Conservation (phyloP, 148 eudicot species). For the Nepenthes gracilis region DNA sequence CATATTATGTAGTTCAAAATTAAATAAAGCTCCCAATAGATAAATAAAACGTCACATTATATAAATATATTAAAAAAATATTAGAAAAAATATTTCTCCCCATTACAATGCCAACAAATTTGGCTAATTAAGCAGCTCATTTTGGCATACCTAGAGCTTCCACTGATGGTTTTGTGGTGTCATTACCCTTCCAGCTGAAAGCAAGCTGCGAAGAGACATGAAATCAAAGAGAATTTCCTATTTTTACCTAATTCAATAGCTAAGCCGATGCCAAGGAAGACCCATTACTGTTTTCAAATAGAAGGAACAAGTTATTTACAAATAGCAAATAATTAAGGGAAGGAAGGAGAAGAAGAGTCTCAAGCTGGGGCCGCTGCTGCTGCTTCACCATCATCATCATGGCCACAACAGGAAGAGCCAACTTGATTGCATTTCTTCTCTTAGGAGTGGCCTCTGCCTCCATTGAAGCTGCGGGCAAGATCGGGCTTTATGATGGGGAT, state of each 20-base stretch:
- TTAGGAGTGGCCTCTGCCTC: conserved; percentile 1
- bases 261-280: background rate
- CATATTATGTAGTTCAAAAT: too few species aligned
- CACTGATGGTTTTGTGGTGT: background rate
- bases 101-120: too few species aligned
- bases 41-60: too few species aligned
- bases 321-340: too few species aligned
- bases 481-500: conserved; percentile 16
- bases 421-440: conserved; percentile 2
- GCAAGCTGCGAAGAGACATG: background rate
- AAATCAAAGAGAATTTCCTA: background rate
- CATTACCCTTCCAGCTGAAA: background rate
- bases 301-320: too few species aligned
- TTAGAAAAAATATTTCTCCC: too few species aligned
- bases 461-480: conserved; percentile 6
- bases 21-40: too few species aligned
- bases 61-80: too few species aligned
- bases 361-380: background rate
- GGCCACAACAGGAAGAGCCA: background rate
- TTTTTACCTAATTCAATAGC: background rate
- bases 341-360: background rate
- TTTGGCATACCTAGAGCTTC: too few species aligned
- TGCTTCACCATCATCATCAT: conserved; percentile 1
- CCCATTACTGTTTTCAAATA: too few species aligned
- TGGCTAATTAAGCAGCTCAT: too few species aligned